Conservation (phyloP, 805 yeast species). For the Ogataea zsoltii region DNA sequence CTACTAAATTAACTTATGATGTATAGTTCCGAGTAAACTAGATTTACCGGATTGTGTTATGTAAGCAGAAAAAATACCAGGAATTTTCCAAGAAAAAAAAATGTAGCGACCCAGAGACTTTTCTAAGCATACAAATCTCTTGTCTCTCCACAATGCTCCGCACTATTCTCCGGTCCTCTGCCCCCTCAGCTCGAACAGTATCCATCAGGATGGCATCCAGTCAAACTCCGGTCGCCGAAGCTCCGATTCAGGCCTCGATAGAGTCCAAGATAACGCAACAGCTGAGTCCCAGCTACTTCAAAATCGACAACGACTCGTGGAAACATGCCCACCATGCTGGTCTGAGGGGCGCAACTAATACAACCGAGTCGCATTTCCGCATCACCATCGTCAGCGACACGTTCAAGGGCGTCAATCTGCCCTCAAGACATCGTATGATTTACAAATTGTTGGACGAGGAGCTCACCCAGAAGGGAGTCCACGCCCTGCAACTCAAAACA, state of each 20-base stretch:
- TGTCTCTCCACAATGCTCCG: no score
- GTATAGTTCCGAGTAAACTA: constrained; percentile 2
- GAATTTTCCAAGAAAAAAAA: no score
- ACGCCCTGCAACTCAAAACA: constrained; percentile 84
- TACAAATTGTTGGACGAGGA: constrained; percentile 73
- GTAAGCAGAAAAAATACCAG: no score
- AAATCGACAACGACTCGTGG: constrained; percentile 76
- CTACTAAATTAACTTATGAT: neutral
- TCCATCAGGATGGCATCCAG: constrained; percentile 1
- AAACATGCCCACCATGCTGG: constrained; percentile 89
- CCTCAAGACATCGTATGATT: constrained; percentile 76
- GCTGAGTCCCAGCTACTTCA: constrained; percentile 48
- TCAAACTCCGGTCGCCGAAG: constrained; percentile 5
- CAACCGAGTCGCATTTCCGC: constrained; percentile 79
- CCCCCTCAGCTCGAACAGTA: neutral
- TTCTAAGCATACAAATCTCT: no score
- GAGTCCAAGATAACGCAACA: constrained; percentile 41
- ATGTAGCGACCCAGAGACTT: no score
- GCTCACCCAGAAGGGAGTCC: constrained; percentile 68
- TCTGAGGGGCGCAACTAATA: constrained; percentile 68
- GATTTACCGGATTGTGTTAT: neutral
- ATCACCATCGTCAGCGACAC: constrained; percentile 68
- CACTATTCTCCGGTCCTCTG: no score
- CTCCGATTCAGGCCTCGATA: constrained; percentile 55
- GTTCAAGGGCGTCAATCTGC: constrained; percentile 65